Evolutionary conservation across 768 basidiomycete species (phyloP), one percentile per base, ranked within the genome.

Genomic region (Russula virescens): DNA sequence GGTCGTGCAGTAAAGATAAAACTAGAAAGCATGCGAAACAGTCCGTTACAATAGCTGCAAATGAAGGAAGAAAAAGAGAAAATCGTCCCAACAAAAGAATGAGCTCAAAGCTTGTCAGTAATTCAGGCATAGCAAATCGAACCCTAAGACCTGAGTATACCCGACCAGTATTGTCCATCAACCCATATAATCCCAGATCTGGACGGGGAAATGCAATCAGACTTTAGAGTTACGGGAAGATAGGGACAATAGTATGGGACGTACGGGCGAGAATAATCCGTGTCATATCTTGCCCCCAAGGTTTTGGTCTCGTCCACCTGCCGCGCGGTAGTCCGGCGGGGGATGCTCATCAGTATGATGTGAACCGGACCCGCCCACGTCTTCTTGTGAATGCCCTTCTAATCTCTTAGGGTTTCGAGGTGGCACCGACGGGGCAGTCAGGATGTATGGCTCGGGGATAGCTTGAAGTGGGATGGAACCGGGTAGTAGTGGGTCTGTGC

Each of bases 401-500:
- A 16, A 31, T 47, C 56, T 53, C 61, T 35, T 51, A 16, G 65
- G 65, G 49, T 58, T 68, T 34, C 65, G 65, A 1, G 58, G 55
- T n/a, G 66, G 64, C 13, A 58, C 49, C 19, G 45, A 26, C 18
- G 64, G 56, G 53, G 28, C 16, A 18, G 58, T 1, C n/a, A 16
- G 52, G 25, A 49, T 14, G 14, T 16, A 35, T 14, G 53, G 26
- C 23, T 19, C 49, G 21, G 61, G 58, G 4, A 61, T n/a, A 10
- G 34, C 21, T 4, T 52, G 42, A 46, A 35, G 11, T 40, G 60
- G 26, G 11, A 38, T 42, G 3, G 49, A 31, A 19, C 55, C 51
- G 26, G 80, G 78, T 51, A 88, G 73, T 23, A 88, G 74, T 28
- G 84, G 84, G 65, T 88, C 86, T 59, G 79, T 79, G 72, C 85